Base-by-base conservation (phyloP, 495 filamentous ascomycete genomes). In the Paragyromitra xinjiangensis region DNA sequence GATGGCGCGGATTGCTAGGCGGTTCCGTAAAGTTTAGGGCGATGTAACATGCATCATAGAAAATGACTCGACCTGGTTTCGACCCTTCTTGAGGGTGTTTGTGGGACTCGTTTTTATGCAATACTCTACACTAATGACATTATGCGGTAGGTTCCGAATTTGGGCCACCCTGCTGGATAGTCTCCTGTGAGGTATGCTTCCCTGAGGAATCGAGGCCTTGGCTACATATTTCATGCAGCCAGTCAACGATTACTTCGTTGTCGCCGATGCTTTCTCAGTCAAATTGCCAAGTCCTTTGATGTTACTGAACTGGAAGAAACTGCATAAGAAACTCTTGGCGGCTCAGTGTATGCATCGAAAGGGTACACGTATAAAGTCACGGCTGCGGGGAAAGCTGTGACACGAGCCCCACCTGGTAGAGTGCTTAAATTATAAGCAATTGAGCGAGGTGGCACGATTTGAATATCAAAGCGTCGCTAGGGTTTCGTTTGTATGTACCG, bases 61-160 rank as follows among this genome's bases (percentile, higher is more conserved):
- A 66, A 77, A 77, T 77, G 69, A 77, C 69, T 77, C 74, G 74
- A 39, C 19, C 61, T 3, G 24, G 22, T 61, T 69, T 26, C 16
- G 29, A 45, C 55, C 42, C 53, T 22, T 3, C 12, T 37, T 16
- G 6, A 19, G 34, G 16, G 29, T 55, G 8, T 40, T 55, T 50
- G 29, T 55, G 69, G 16, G 71, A 40, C 61, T n/a, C 8, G 48
- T 51, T 45, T 16, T 51, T 37, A 19, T 39, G 34, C n/a, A 72
- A 8, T 5, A 3, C 19, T 22, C 19, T 22, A n/a, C n/a, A 68
- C 34, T 51, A 12, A 68, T 16, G 64, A 19, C 1, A 34, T 34
- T 34, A 3, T 22, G 44, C 12, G 3, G 12, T 53, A n/a, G n/a
- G 16, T 59, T 24, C 34, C 6, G 19, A 65, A 2, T 4, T 34